These are phyloP conservation scores for Peronospora belbahrii DNA, from an alignment of 352 stramenopile species.

Conservation along the genomic window DNA sequence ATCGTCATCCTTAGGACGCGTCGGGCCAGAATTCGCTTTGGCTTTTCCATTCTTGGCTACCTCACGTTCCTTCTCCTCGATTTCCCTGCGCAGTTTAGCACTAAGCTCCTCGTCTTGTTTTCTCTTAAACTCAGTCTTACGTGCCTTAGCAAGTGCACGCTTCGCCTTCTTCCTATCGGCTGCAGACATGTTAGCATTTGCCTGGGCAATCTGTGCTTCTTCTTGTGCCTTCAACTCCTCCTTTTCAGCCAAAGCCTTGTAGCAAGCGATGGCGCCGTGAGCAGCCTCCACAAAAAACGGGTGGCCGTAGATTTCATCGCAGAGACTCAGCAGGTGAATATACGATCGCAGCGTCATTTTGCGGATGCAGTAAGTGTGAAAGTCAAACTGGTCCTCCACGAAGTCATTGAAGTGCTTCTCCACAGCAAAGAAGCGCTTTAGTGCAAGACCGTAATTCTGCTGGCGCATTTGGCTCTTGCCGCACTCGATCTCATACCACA, in stretches of 20 bases:
- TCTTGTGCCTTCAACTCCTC: slow-evolving; percentile 32
- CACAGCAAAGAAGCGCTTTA: slow-evolving; percentile 94
- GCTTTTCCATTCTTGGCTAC: slow-evolving; percentile 63
- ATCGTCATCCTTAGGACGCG: slow-evolving; percentile 57
- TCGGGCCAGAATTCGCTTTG: slow-evolving; percentile 42
- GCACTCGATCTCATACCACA: slow-evolving; percentile 96
- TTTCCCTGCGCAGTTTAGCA: slow-evolving; percentile 69
- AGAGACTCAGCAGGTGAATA: slow-evolving; percentile 90
- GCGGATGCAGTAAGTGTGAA: slow-evolving; percentile 97
- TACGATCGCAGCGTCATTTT: slow-evolving; percentile 97
- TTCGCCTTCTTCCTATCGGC: slow-evolving; percentile 91
- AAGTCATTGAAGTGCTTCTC: slow-evolving; percentile 98
- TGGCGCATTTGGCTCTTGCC: slow-evolving; percentile 53
- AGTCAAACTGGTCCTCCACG: slow-evolving; percentile 98
- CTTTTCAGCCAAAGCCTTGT: slow-evolving; percentile 82
- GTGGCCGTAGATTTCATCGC: slow-evolving; percentile 89
- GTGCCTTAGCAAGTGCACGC: slow-evolving; percentile 79
- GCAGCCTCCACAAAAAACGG: slow-evolving; percentile 85
- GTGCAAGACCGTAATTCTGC: slow-evolving; percentile 66
- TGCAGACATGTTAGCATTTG: slow-evolving; percentile 84
- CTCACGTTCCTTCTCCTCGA: slow-evolving; percentile 63
- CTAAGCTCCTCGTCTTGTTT: slow-evolving; percentile 70
- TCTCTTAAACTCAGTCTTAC: slow-evolving; percentile 87
- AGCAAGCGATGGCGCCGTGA: slow-evolving; percentile 84
- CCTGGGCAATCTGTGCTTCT: slow-evolving; percentile 24